Percentiles rank a stretch among this genome's conserved stretches.
Evolutionary conservation across 305 asterid species (phyloP).

Genomic region (Fraxinus velutina): DNA sequence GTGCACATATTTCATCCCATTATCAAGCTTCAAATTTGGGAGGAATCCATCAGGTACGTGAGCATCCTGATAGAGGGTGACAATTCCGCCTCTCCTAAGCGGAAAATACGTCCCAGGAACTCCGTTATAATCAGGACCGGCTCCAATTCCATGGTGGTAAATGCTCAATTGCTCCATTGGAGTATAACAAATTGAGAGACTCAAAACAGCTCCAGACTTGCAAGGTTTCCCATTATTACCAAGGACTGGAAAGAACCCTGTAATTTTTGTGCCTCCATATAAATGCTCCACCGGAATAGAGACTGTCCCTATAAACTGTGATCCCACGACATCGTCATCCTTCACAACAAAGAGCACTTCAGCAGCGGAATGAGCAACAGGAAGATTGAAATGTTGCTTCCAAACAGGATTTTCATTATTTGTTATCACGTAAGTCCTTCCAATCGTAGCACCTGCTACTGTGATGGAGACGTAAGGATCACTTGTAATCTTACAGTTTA

Average conservation of each 20-base stretch:
- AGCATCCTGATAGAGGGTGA: constrained; percentile 95
- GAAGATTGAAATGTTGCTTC: constrained; percentile 80
- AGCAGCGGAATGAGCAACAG: constrained; percentile 85
- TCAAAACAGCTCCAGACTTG: constrained; percentile 81
- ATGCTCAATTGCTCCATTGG: constrained; percentile 74
- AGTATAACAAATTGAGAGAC: constrained; percentile 60
- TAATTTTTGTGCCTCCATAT: constrained; percentile 61
- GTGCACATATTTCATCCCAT: constrained; percentile 68
- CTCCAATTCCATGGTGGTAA: constrained; percentile 79
- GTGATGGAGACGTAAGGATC: constrained; percentile 84
- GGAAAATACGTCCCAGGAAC: constrained; percentile 95
- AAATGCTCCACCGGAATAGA: constrained; percentile 79
- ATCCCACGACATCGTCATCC: constrained; percentile 88
- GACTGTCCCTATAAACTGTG: constrained; percentile 87
- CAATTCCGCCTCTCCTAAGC: constrained; percentile 86
- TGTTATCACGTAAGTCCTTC: constrained; percentile 82
- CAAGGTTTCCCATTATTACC: constrained; percentile 69
- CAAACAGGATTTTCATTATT: constrained; percentile 86
- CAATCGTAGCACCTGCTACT: constrained; percentile 65
- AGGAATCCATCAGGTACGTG: constrained; percentile 87
- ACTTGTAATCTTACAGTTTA: constrained; percentile 73
- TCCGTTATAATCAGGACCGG: constrained; percentile 79
- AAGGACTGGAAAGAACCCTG: constrained; percentile 77
- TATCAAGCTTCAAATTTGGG: constrained; percentile 67
- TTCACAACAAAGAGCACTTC: constrained; percentile 83